Conservation (phyloP, 78 protist genomes). For the Diacronema lutheri region DNA sequence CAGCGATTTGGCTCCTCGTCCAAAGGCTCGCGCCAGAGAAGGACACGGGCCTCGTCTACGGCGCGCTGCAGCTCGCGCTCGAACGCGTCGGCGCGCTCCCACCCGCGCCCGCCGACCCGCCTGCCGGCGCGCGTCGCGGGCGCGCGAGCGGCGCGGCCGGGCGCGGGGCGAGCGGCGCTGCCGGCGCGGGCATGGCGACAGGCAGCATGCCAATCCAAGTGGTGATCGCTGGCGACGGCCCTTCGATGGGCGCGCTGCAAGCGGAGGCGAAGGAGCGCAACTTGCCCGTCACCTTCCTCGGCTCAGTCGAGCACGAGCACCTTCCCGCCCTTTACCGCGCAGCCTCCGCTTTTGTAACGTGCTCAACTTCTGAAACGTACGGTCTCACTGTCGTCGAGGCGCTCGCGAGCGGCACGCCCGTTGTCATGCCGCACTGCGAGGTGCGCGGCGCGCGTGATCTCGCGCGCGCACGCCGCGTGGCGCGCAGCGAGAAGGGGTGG, state of each 20-base stretch:
- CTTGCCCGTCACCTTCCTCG: conserved; percentile 20
- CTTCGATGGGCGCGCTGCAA: background rate
- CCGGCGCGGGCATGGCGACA: no score
- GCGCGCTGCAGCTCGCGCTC: background rate
- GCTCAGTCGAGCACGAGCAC: background rate
- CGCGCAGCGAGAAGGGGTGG: no score
- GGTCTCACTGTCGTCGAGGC: conserved; percentile 35
- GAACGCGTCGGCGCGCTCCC: background rate
- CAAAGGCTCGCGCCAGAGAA: conserved; percentile 24
- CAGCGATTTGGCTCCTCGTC: background rate
- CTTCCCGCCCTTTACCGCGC: conserved; percentile 33
- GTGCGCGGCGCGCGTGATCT: no score
- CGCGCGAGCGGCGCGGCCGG: no score
- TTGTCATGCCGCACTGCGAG: conserved; percentile 14
- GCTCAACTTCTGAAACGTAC: background rate
- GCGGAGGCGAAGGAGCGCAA: background rate
- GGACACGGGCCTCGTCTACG: background rate
- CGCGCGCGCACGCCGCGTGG: no score
- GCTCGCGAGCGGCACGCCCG: conserved; percentile 32
- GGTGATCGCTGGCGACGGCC: conserved; percentile 15
- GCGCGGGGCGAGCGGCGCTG: background rate
- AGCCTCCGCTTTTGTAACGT: conserved; percentile 24
- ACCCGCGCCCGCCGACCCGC: background rate
- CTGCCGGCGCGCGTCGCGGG: no score
- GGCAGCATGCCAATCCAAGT: background rate